Conservation (phyloP, 768 basidiomycete genomes). For the Cystobasidium tubakii region DNA sequence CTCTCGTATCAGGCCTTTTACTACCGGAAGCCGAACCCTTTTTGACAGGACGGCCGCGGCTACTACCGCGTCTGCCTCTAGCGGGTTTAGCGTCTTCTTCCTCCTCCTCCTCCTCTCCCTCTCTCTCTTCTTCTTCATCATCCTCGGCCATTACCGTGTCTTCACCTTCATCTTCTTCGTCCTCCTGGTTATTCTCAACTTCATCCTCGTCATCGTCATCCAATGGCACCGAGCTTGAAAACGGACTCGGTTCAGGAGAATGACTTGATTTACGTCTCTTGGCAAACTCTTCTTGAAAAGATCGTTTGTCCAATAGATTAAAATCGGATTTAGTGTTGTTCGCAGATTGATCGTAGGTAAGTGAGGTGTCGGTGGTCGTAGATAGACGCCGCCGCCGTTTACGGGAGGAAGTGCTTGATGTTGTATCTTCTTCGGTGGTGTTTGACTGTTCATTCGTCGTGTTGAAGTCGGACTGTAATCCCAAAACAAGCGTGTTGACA, state of each 20-base stretch:
- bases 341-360: background rate
- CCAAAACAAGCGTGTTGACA: background rate
- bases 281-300: constrained; percentile 9
- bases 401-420: background rate
- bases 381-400: constrained; percentile 1
- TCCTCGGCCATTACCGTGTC: background rate
- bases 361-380: background rate
- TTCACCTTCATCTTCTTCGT: background rate
- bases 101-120: background rate
- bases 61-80: constrained; percentile 1
- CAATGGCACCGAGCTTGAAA: background rate
- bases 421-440: background rate
- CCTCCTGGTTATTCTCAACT: background rate
- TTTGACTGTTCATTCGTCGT: too few relatives aligned
- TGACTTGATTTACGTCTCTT: constrained; percentile 13
- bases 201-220: background rate
- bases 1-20: background rate
- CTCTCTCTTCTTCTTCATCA: background rate
- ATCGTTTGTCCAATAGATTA: background rate
- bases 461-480: constrained; percentile 8
- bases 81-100: background rate
- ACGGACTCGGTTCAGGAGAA: background rate
- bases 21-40: background rate
- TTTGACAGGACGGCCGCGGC: background rate
- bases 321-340: constrained; percentile 6